Conservation (phyloP, 192 early-diverging fungal genomes). For the Backusella psychrophila region DNA sequence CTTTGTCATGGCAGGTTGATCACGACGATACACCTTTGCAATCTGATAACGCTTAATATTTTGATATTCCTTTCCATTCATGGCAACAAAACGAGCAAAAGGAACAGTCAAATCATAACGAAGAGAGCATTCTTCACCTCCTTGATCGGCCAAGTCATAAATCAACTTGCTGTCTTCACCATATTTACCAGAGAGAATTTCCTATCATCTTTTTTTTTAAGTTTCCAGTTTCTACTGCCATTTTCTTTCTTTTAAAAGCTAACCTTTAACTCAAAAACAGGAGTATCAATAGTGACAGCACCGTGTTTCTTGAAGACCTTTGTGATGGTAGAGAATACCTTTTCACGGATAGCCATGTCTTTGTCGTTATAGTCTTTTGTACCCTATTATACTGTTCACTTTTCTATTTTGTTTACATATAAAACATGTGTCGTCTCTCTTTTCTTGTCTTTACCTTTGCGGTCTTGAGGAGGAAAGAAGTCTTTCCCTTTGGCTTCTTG, state of each 20-base stretch:
- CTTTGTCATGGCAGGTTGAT: constrained; percentile 98
- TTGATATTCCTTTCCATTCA: constrained; percentile 78
- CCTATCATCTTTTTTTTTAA: constrained; percentile 29
- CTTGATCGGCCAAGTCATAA: constrained; percentile 96
- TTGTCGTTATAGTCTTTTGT: constrained; percentile 94
- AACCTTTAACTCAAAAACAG: constrained; percentile 93
- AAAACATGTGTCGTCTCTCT: background rate
- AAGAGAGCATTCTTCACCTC: constrained; percentile 92
- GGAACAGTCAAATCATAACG: constrained; percentile 98
- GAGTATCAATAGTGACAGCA: constrained; percentile 97
- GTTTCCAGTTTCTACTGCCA: background rate
- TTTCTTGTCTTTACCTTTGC: constrained; percentile 59
- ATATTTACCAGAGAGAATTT: constrained; percentile 96
- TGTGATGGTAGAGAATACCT: constrained; percentile 87
- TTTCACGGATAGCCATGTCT: constrained; percentile 96
- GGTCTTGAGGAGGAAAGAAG: constrained; percentile 65
- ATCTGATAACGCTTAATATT: constrained; percentile 98
- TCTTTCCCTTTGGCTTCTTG: constrained; percentile 43
- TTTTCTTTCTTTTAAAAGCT: too few relatives aligned
- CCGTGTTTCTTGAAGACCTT: constrained; percentile 94
- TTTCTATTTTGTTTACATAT: background rate
- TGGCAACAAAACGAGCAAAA: constrained; percentile 94
- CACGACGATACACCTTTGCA: constrained; percentile 97
- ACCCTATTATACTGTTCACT: constrained; percentile 49
- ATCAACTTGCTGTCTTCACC: constrained; percentile 99